Conservation (phyloP, 768 basidiomycete genomes). For the Chalciporus piperatus region DNA sequence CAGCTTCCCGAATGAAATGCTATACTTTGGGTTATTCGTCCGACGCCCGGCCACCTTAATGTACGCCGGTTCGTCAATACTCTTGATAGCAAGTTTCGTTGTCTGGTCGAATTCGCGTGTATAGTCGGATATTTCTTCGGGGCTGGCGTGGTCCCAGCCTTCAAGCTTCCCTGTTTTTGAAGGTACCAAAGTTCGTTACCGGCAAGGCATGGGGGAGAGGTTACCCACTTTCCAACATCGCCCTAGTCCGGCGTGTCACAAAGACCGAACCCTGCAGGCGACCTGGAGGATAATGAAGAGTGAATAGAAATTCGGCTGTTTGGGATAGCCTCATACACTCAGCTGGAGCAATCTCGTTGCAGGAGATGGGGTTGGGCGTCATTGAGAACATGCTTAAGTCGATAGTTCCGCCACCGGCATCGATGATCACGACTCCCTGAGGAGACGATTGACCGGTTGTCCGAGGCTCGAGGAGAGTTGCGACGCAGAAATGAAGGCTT, state of each 20-base stretch:
- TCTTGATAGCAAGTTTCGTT: slow-evolving; percentile 4
- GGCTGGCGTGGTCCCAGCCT: slow-evolving; percentile 3
- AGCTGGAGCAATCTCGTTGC: slow-evolving; percentile 34
- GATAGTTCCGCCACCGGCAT: slow-evolving; percentile 38
- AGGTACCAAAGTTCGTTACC: neutral
- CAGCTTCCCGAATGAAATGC: slow-evolving; percentile 6
- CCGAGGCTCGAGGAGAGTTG: slow-evolving; percentile 28
- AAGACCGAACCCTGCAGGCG: slow-evolving; percentile 46
- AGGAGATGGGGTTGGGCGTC: slow-evolving; percentile 16
- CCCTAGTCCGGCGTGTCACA: slow-evolving; percentile 39
- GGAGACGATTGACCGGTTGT: slow-evolving; percentile 17
- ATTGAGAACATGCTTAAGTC: slow-evolving; percentile 37
- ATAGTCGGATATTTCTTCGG: neutral
- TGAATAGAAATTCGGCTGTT: neutral
- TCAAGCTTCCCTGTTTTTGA: slow-evolving; percentile 1
- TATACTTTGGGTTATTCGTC: neutral
- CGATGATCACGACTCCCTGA: slow-evolving; percentile 39
- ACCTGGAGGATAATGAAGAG: slow-evolving; percentile 25
- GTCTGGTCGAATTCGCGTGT: slow-evolving; percentile 3
- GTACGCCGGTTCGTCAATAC: slow-evolving; percentile 7
- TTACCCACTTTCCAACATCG: slow-evolving; percentile 34
- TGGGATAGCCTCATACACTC: slow-evolving; percentile 16
- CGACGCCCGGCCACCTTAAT: slow-evolving; percentile 7
- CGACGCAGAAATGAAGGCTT: slow-evolving; percentile 35
- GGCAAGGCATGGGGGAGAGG: neutral